Percentiles rank a stretch among this genome's conserved stretches.
phyloP scores from a whole-genome alignment of 1,284 basidiomycete species.

The Papiliotrema fonsecae region DNA sequence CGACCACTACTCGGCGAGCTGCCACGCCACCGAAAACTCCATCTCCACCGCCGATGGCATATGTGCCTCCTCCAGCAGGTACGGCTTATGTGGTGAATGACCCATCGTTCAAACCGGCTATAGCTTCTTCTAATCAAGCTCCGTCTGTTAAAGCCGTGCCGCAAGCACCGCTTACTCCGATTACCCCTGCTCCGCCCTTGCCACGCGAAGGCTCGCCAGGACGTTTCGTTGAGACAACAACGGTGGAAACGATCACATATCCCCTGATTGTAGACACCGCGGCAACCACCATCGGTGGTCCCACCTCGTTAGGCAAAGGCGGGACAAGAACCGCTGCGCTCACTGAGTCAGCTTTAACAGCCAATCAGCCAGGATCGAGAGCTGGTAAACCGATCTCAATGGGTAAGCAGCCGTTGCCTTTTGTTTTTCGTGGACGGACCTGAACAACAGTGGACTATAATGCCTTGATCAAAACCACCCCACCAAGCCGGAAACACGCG shows the following conservation, averaged over 20 bases:
- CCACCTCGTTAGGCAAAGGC: constrained; percentile 17
- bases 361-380: constrained; percentile 15
- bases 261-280: constrained; percentile 18
- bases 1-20: constrained; percentile 4
- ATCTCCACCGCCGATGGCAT: not conserved
- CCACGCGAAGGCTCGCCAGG: constrained; percentile 1
- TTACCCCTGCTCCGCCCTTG: constrained; percentile 2
- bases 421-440: not conserved
- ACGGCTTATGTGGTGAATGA: constrained; percentile 2
- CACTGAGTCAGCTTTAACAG: too few species aligned
- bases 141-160: not conserved
- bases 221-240: constrained; percentile 17
- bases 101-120: not conserved
- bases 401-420: constrained; percentile 7
- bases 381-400: constrained; percentile 26
- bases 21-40: constrained; percentile 2
- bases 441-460: constrained; percentile 24
- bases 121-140: not conserved
- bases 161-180: constrained; percentile 4
- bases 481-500: constrained; percentile 6
- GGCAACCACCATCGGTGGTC: constrained; percentile 19
- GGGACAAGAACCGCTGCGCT: constrained; percentile 15
- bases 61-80: not conserved
- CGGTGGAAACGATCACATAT: constrained; percentile 17
- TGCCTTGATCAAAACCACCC: constrained; percentile 19